phyloP scores from a whole-genome alignment of 2,329 filamentous ascomycete species.

The Nemania sp. region DNA sequence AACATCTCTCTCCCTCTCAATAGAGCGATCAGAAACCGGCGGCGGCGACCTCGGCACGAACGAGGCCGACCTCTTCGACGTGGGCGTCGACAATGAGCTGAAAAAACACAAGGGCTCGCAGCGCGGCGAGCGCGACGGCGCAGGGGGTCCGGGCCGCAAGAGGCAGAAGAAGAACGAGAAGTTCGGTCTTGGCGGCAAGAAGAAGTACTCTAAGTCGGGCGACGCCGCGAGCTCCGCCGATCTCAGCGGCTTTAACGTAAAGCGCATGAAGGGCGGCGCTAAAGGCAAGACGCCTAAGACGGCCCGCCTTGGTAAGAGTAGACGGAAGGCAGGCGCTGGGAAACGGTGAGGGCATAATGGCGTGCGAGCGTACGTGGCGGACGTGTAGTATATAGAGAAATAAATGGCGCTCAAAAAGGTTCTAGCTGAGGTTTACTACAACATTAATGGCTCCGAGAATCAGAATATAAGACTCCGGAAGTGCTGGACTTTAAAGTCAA shows the following conservation, averaged over 20 bases:
- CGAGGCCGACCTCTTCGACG: slow-evolving; percentile 91
- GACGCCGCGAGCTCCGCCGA: slow-evolving; percentile 87
- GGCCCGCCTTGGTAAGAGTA: slow-evolving; percentile 63
- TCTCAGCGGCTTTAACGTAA: slow-evolving; percentile 80
- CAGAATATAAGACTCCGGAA: too few species aligned
- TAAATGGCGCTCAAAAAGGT: slow-evolving; percentile 28
- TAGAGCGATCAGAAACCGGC: slow-evolving; percentile 84
- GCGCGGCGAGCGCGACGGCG: slow-evolving; percentile 56
- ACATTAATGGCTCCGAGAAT: not conserved
- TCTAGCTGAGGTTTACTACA: too few species aligned
- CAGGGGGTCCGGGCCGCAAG: slow-evolving; percentile 70
- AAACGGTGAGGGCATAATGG: slow-evolving; percentile 49
- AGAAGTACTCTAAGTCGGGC: slow-evolving; percentile 89
- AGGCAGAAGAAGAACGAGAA: slow-evolving; percentile 94
- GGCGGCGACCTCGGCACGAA: slow-evolving; percentile 72
- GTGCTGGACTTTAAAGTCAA: not conserved
- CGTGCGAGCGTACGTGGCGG: not conserved
- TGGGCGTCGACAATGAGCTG: slow-evolving; percentile 80
- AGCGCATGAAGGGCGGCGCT: slow-evolving; percentile 79
- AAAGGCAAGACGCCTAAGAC: slow-evolving; percentile 56
- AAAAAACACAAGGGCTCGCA: slow-evolving; percentile 58
- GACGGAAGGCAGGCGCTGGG: slow-evolving; percentile 60
- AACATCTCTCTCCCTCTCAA: slow-evolving; percentile 26
- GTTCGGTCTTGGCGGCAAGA: slow-evolving; percentile 97
- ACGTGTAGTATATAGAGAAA: slow-evolving; percentile 28